Percentiles rank a stretch among this genome's conserved stretches.
phyloP scores from a whole-genome alignment of 139 green algal species.

The Diplosphaera chodatii region DNA sequence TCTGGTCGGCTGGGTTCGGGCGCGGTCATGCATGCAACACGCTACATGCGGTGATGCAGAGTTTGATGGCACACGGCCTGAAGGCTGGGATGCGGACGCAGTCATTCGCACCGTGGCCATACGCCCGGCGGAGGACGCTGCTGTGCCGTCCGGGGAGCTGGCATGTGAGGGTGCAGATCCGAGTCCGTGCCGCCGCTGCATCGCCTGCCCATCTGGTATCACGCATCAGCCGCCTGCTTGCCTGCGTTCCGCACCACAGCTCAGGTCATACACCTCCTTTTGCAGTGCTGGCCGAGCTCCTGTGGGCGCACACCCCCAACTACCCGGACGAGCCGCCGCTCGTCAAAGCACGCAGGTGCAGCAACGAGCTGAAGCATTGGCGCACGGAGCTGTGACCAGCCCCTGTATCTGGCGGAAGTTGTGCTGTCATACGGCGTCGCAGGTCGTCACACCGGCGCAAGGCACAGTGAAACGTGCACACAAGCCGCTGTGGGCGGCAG shows the following conservation, averaged over 20 bases:
- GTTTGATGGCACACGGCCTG: slow-evolving; percentile 19
- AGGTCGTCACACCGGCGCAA: too few relatives aligned
- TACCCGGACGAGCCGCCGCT: slow-evolving; percentile 47
- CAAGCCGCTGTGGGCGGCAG: too few relatives aligned
- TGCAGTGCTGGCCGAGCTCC: slow-evolving; percentile 27
- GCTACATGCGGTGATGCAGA: slow-evolving; percentile 13
- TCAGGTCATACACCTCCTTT: too few relatives aligned
- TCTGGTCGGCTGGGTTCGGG: too few relatives aligned
- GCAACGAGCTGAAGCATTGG: too few relatives aligned
- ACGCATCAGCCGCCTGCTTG: too few relatives aligned
- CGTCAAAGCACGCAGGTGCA: slow-evolving; percentile 35
- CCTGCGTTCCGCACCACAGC: not conserved
- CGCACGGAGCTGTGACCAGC: too few relatives aligned
- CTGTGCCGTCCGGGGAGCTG: not conserved
- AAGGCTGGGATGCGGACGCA: slow-evolving; percentile 15
- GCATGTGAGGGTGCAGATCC: not conserved
- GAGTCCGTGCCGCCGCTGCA: not conserved
- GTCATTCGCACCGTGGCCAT: slow-evolving; percentile 21
- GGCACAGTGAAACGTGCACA: too few relatives aligned
- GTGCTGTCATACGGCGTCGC: too few relatives aligned
- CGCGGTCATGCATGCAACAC: too few relatives aligned
- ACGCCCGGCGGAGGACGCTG: slow-evolving; percentile 14
- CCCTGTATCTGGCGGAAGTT: too few relatives aligned
- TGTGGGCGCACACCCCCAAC: slow-evolving; percentile 42
- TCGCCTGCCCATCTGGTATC: not conserved